Evolutionary conservation across 768 basidiomycete species (phyloP).

Genomic region (Leucocoprinus sp.): DNA sequence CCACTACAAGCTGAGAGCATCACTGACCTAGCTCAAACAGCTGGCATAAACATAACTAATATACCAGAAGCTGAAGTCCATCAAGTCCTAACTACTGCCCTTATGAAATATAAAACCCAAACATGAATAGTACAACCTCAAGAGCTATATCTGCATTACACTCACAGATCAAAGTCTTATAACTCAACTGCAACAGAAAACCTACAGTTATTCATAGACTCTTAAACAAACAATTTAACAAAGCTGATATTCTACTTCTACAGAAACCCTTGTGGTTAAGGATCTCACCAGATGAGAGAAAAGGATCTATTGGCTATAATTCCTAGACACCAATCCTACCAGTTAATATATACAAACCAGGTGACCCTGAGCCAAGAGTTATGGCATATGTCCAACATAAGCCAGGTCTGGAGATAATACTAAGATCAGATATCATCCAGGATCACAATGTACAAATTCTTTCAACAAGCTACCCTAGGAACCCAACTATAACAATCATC

Average conservation of each 20-base stretch:
- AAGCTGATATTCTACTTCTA: slow-evolving; percentile 19
- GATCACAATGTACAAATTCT: slow-evolving; percentile 19
- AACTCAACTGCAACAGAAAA: slow-evolving; percentile 16
- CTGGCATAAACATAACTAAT: too few species aligned
- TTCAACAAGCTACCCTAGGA: slow-evolving; percentile 14
- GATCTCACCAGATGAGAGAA: slow-evolving; percentile 13
- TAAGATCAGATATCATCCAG: slow-evolving; percentile 17
- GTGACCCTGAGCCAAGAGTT: slow-evolving; percentile 11
- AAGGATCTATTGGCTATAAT: slow-evolving; percentile 6
- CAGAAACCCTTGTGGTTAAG: slow-evolving; percentile 20
- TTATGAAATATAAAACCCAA: neutral
- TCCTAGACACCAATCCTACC: slow-evolving; percentile 15
- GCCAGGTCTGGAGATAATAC: slow-evolving; percentile 17
- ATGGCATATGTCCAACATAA: slow-evolving; percentile 15
- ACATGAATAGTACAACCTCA: slow-evolving; percentile 8
- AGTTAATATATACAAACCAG: neutral
- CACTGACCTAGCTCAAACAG: too few species aligned
- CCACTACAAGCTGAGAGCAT: too few species aligned
- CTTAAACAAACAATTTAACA: slow-evolving; percentile 13
- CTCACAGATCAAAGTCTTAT: slow-evolving; percentile 5
- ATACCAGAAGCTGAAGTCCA: neutral
- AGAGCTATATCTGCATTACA: neutral
- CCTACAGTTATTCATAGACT: slow-evolving; percentile 10
- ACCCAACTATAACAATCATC: slow-evolving; percentile 14
- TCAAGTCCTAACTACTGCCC: neutral